These are phyloP conservation scores for Albifimbria verrucaria DNA, from an alignment of 2,329 filamentous ascomycete genomes.

Conservation along the genomic window DNA sequence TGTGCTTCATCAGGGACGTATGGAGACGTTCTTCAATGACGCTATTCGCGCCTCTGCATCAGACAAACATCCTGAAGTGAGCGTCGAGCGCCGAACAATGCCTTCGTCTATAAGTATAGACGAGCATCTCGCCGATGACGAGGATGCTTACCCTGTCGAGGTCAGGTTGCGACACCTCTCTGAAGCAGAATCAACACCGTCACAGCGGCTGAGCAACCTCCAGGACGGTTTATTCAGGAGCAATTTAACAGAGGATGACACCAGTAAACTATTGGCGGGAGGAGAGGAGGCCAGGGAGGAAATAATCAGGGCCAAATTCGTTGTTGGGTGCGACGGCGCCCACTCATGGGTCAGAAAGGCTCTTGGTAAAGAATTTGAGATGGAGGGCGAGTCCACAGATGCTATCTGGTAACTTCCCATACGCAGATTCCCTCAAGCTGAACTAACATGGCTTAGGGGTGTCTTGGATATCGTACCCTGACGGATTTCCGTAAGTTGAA, in stretches of 20 bases:
- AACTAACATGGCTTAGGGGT: conserved; percentile 22
- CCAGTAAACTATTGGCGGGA: conserved; percentile 43
- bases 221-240: conserved; percentile 57
- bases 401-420: conserved; percentile 38
- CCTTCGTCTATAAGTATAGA: conserved; percentile 55
- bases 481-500: conserved; percentile 46
- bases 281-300: conserved; percentile 21
- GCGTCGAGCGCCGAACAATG: conserved; percentile 58
- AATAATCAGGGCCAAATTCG: conserved; percentile 45
- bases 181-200: conserved; percentile 54
- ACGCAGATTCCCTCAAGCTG: background rate
- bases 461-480: conserved; percentile 40
- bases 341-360: conserved; percentile 62
- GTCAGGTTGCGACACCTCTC: conserved; percentile 55
- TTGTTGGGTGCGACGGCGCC: conserved; percentile 67
- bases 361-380: conserved; percentile 45
- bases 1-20: conserved; percentile 67
- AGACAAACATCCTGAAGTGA: conserved; percentile 27
- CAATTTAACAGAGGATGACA: conserved; percentile 55
- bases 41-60: conserved; percentile 53
- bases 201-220: conserved; percentile 25
- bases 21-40: conserved; percentile 65
- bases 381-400: conserved; percentile 54
- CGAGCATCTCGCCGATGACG: conserved; percentile 43
- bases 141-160: conserved; percentile 56